A percentile compares a stretch with the other conserved stretches of the same genome.
Conservation (phyloP, 805 yeast genomes). For the Candida sanyiensis region DNA sequence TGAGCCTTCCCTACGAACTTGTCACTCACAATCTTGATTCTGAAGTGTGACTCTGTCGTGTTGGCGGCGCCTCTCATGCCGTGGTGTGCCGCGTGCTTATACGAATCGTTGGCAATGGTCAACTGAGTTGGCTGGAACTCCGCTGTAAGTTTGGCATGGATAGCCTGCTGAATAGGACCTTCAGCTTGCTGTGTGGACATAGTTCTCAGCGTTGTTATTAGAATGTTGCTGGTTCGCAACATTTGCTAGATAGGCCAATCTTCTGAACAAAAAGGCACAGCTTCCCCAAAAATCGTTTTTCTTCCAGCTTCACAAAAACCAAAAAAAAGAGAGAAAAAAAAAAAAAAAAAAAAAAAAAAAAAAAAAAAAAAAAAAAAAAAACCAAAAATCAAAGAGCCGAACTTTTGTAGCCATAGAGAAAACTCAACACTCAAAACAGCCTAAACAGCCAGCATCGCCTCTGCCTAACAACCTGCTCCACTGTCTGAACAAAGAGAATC, state of each 20-base stretch:
- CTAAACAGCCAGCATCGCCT: too few species aligned
- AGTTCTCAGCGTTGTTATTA: slow-evolving; percentile 13
- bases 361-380: too few species aligned
- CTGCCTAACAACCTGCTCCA: too few species aligned
- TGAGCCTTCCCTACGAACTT: slow-evolving; percentile 56
- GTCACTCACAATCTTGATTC: slow-evolving; percentile 66
- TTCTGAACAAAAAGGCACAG: too few species aligned
- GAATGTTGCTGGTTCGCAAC: background rate
- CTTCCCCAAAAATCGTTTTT: background rate
- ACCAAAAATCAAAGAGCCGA: too few species aligned
- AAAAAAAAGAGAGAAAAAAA: background rate
- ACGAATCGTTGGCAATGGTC: slow-evolving; percentile 71
- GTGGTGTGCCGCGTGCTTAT: slow-evolving; percentile 82
- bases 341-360: too few species aligned
- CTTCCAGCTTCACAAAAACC: too few species aligned
- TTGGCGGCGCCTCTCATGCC: slow-evolving; percentile 72
- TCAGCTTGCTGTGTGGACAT: slow-evolving; percentile 20
- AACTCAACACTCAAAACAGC: too few species aligned
- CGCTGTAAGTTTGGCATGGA: slow-evolving; percentile 17
- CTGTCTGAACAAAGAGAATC: too few species aligned
- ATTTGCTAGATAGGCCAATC: too few species aligned
- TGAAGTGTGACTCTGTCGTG: slow-evolving; percentile 74
- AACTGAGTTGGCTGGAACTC: slow-evolving; percentile 38
- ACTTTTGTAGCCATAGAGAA: too few species aligned
- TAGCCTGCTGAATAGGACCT: slow-evolving; percentile 24